phyloP scores from a whole-genome alignment of 2,329 filamentous ascomycete genomes.

The Huntiella omanensis region DNA sequence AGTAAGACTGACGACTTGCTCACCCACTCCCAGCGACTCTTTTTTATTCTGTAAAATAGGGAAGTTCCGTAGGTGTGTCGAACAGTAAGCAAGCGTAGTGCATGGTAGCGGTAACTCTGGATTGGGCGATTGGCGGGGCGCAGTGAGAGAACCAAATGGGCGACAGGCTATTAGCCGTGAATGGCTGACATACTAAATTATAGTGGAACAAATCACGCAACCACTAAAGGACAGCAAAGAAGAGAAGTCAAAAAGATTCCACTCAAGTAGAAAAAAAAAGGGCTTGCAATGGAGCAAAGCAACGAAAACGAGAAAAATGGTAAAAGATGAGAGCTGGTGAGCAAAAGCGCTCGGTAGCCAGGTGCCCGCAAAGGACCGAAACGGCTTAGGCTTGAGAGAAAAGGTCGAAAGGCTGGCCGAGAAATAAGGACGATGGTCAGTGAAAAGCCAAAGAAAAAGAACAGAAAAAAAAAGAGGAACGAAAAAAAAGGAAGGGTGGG shows the following conservation, averaged over 20 bases:
- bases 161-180: too few species aligned
- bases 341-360: constrained; percentile 12
- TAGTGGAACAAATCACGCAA: constrained; percentile 7
- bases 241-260: constrained; percentile 8
- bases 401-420: constrained; percentile 7
- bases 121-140: too few species aligned
- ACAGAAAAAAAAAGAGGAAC: constrained; percentile 3
- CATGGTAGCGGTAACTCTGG: too few species aligned
- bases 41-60: too few species aligned
- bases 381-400: constrained; percentile 4
- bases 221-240: background rate
- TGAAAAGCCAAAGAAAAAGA: constrained; percentile 5
- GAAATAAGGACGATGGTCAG: constrained; percentile 6
- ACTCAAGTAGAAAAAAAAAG: constrained; percentile 5
- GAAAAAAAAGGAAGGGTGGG: background rate
- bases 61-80: too few species aligned
- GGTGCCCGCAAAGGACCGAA: constrained; percentile 12
- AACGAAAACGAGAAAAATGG: constrained; percentile 3
- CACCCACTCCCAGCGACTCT: too few species aligned
- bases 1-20: too few species aligned
- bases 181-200: background rate
- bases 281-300: constrained; percentile 1
- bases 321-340: constrained; percentile 11
- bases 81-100: too few species aligned
- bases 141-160: too few species aligned